Percentiles rank a stretch among this genome's conserved stretches.
phyloP scores from a whole-genome alignment of 768 basidiomycete species.

The Podaxis sp. region DNA sequence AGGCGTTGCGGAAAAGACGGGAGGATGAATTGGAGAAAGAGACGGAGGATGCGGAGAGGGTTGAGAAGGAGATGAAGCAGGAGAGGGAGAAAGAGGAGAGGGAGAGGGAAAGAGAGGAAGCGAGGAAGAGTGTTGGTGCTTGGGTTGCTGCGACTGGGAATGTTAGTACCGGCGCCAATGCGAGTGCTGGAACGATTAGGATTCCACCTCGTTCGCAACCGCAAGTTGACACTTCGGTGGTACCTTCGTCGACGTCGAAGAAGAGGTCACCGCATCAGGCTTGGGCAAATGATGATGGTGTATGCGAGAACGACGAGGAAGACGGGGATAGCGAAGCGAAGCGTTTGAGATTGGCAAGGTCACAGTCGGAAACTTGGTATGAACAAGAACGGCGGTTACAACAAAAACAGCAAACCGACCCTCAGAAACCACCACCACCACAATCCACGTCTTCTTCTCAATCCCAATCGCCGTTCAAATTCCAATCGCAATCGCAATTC shows the following conservation, averaged over 20 bases:
- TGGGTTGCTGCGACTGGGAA: neutral
- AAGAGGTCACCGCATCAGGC: conserved; percentile 15
- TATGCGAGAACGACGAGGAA: neutral
- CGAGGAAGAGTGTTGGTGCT: conserved; percentile 1
- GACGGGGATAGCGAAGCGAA: conserved; percentile 7
- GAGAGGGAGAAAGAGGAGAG: conserved; percentile 10
- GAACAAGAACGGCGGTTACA: conserved; percentile 1
- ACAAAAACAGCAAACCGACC: neutral
- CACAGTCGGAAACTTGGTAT: conserved; percentile 13
- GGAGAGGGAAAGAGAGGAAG: conserved; percentile 9
- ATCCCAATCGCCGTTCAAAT: neutral
- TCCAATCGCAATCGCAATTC: neutral
- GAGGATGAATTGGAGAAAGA: conserved; percentile 7
- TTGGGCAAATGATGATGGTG: conserved; percentile 13
- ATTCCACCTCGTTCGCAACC: neutral
- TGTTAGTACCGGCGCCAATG: neutral
- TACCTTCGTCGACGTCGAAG: neutral
- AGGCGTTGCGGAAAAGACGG: conserved; percentile 17
- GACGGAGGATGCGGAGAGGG: neutral
- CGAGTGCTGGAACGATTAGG: neutral
- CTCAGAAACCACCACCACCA: neutral
- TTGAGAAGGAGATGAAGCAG: neutral
- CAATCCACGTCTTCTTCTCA: neutral
- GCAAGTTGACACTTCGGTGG: neutral
- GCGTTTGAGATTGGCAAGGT: conserved; percentile 12